A percentile compares a stretch with the other conserved stretches of the same genome.
These are phyloP conservation scores for Paecilomyces variotii DNA, from an alignment of 2,329 filamentous ascomycete species.

Conservation along the genomic window DNA sequence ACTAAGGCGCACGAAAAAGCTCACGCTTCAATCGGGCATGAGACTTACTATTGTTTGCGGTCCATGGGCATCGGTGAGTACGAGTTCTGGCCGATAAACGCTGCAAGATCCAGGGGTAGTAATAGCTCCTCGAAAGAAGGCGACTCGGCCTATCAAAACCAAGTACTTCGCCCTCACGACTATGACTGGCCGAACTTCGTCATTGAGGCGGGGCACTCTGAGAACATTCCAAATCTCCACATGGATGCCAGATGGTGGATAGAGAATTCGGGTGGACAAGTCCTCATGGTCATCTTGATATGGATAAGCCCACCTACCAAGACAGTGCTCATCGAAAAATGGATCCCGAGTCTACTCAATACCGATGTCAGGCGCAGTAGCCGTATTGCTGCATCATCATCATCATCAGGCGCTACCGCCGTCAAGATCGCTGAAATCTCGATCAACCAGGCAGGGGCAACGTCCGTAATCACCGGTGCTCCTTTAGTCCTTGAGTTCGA, in stretches of 20 bases:
- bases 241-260: neutral
- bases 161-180: too few relatives aligned
- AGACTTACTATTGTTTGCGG: neutral
- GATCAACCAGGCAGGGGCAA: too few relatives aligned
- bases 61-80: neutral
- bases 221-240: neutral
- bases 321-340: neutral
- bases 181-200: neutral
- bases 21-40: neutral
- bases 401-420: too few relatives aligned
- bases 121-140: neutral
- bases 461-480: too few relatives aligned
- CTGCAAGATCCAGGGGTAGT: neutral
- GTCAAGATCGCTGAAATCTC: too few relatives aligned
- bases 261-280: neutral
- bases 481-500: too few relatives aligned
- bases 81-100: neutral
- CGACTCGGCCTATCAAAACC: neutral
- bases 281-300: neutral
- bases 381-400: too few relatives aligned
- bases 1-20: neutral
- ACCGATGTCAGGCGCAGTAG: too few relatives aligned
- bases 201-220: neutral
- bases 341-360: neutral
- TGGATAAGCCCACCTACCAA: neutral